phyloP scores from a whole-genome alignment of 208 protist genomes.

The Acanthamoeba lenticulata region DNA sequence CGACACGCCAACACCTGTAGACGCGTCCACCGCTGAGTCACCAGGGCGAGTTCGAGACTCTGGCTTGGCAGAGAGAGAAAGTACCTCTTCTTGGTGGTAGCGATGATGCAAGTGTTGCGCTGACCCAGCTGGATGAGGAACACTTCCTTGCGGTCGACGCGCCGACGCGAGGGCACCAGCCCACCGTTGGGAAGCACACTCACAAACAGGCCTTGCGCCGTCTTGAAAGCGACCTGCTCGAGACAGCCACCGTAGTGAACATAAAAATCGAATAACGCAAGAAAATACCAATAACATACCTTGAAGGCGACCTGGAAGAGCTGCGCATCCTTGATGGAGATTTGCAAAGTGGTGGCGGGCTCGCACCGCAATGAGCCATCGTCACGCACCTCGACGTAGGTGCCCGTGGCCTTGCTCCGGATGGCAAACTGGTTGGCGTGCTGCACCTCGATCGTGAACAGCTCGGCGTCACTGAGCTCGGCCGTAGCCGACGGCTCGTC shows the following conservation, averaged over 20 bases:
- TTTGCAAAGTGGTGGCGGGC: neutral
- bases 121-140: constrained; percentile 31
- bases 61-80: neutral
- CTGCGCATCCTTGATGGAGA: constrained; percentile 52
- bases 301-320: constrained; percentile 41
- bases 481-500: neutral
- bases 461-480: neutral
- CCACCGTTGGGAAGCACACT: neutral
- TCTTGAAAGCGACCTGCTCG: neutral
- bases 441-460: constrained; percentile 32
- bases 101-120: constrained; percentile 33
- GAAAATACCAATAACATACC: neutral
- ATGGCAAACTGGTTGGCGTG: constrained; percentile 9
- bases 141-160: neutral
- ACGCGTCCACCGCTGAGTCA: too few species aligned
- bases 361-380: constrained; percentile 33
- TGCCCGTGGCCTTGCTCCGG: constrained; percentile 40
- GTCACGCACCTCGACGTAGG: constrained; percentile 35
- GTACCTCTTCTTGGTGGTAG: constrained; percentile 50
- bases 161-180: neutral
- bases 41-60: neutral
- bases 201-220: neutral
- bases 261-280: neutral
- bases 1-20: constrained; percentile 32
- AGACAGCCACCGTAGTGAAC: neutral